Evolutionary conservation across 2,329 filamentous ascomycete genomes (phyloP).

Genomic region (Emydomyces testavorans): DNA sequence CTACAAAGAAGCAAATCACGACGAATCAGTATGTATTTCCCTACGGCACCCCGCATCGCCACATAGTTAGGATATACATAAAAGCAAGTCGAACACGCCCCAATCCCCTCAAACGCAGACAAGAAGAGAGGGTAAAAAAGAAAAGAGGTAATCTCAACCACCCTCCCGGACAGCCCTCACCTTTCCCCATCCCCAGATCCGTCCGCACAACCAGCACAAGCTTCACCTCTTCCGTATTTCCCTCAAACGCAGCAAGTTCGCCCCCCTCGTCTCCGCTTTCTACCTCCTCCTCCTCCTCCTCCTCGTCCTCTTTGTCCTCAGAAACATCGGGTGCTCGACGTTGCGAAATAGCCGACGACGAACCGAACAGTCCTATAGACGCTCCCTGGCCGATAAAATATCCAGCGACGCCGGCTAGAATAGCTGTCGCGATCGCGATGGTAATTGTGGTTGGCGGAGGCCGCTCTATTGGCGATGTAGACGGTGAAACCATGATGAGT

Average conservation of each 20-base stretch:
- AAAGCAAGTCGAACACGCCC: no score
- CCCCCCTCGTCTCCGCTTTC: conserved; percentile 52
- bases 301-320: conserved; percentile 26
- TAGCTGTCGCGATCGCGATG: conserved; percentile 59
- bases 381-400: conserved; percentile 59
- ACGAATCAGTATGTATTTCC: conserved; percentile 11
- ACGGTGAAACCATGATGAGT: conserved; percentile 8
- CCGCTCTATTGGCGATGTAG: conserved; percentile 22
- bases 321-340: conserved; percentile 16
- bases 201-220: conserved; percentile 84
- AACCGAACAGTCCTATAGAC: conserved; percentile 61
- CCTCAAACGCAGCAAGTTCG: conserved; percentile 39
- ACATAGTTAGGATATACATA: no score
- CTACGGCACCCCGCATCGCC: no score
- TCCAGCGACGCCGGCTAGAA: conserved; percentile 62
- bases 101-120: no score
- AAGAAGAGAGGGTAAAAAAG: conserved; percentile 2
- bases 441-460: conserved; percentile 44
- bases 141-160: conserved; percentile 1
- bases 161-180: conserved; percentile 41
- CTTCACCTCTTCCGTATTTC: conserved; percentile 73
- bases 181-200: conserved; percentile 95
- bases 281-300: conserved; percentile 40
- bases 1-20: conserved; percentile 36
- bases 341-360: conserved; percentile 31